Evolutionary conservation across 306 rosid species (phyloP).

Genomic region (Acacia confusa): DNA sequence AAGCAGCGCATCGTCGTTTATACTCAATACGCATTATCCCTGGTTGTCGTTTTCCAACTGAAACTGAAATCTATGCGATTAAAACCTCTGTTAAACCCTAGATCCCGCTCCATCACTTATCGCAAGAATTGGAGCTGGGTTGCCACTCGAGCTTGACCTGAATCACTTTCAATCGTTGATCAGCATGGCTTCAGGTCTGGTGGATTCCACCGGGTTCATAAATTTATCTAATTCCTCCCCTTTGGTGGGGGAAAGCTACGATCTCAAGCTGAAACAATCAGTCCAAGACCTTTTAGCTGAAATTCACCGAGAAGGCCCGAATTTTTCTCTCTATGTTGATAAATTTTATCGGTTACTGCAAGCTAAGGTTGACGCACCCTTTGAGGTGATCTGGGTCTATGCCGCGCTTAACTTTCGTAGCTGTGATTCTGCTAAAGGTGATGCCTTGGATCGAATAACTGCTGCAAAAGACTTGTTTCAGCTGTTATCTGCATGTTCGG

Average conservation of each 20-base stretch:
- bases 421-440: constrained; percentile 38
- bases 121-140: constrained; percentile 13
- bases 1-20: neutral
- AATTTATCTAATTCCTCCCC: constrained; percentile 14
- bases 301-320: constrained; percentile 36
- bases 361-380: constrained; percentile 61
- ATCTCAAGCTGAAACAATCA: constrained; percentile 46
- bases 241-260: constrained; percentile 44
- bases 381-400: constrained; percentile 76
- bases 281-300: constrained; percentile 49
- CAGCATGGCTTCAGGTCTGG: constrained; percentile 34
- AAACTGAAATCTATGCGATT: neutral
- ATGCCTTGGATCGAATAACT: constrained; percentile 52
- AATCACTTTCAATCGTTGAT: neutral
- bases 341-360: constrained; percentile 54
- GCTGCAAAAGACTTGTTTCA: constrained; percentile 55
- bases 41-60: neutral
- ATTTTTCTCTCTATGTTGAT: constrained; percentile 33
- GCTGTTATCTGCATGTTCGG: constrained; percentile 51
- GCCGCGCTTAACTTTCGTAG: constrained; percentile 49
- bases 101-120: neutral
- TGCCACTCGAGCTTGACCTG: neutral
- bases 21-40: neutral
- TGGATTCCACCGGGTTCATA: constrained; percentile 28
- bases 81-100: constrained; percentile 40